Conservation (phyloP, 2,329 filamentous ascomycete species). For the Podosphaera xanthii region DNA sequence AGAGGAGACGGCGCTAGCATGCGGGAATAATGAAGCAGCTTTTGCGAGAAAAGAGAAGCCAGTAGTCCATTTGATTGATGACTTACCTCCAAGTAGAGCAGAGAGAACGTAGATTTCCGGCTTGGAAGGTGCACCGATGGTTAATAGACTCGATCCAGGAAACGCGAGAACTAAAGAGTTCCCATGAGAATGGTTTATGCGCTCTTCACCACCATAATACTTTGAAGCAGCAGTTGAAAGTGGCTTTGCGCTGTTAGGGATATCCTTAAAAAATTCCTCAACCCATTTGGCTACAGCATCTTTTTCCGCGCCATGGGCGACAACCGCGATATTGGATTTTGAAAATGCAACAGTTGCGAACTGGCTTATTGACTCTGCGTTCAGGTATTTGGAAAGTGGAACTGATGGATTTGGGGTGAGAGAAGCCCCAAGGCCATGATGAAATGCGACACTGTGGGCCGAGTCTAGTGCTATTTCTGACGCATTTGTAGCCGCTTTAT, state of each 20-base stretch:
- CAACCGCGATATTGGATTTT: constrained; percentile 76
- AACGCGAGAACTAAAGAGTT: constrained; percentile 82
- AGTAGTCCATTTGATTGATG: constrained; percentile 83
- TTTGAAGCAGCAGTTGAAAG: constrained; percentile 42
- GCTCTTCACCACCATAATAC: constrained; percentile 91
- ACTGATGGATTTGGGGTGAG: constrained; percentile 49
- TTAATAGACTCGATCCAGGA: constrained; percentile 63
- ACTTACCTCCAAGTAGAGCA: constrained; percentile 72
- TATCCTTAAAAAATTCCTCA: constrained; percentile 67
- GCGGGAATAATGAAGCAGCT: constrained; percentile 41
- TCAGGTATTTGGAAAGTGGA: constrained; percentile 59
- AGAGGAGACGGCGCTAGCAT: constrained; percentile 46
- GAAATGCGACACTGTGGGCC: constrained; percentile 72
- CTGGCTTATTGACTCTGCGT: constrained; percentile 47
- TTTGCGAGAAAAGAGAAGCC: constrained; percentile 83
- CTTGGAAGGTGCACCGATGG: constrained; percentile 49
- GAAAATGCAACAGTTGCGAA: constrained; percentile 64
- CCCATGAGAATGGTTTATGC: constrained; percentile 50
- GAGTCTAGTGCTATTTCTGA: constrained; percentile 57
- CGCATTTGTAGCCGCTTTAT: constrained; percentile 39
- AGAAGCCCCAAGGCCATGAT: constrained; percentile 69
- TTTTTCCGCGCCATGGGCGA: constrained; percentile 68
- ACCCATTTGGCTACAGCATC: constrained; percentile 71
- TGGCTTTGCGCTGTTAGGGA: constrained; percentile 31
- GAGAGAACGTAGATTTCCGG: constrained; percentile 74